Base-by-base conservation (phyloP, 208 protist species). In the Leishmania amazonensis region DNA sequence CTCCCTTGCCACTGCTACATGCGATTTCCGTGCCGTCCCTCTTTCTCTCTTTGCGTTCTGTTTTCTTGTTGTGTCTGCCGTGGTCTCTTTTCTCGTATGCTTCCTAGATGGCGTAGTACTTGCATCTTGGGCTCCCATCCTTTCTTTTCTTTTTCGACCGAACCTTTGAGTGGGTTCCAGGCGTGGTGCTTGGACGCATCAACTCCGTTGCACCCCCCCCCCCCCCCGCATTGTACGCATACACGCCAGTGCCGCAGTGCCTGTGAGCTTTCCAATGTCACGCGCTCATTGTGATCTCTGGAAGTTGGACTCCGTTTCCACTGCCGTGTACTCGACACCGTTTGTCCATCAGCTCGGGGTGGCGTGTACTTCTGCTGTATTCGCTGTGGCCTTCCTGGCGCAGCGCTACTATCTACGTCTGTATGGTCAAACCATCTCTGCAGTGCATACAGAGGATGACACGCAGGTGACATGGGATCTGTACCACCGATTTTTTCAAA, bases 371-470 rank as follows among this genome's bases (percentile, higher is more conserved):
- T 58, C 65, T 28, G 84, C 77, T 51, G 58, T 88, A 17, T 80
- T 90, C n/a, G 64, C 83, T 0, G 45, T 91, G 2, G 57, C 84
- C 42, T 75, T 89, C 9, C 15, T 87, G 19, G 7, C 88, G 24
- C 90, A 97, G 79, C 88, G 92, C 24, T 81, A 89, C 47, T 83
- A 84, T 40, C 84, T 97, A 38, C 83, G 84, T 21, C 47, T 85
- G 0, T 93, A 85, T 54, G 81, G 88, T n/a, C 65, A 74, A 35
- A 60, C 74, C 28, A 90, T 93, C n/a, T 51, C 75, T 6, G 42
- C 79, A 1, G 85, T 95, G 51, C 87, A 87, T 68, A 94, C 90
- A 17, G 86, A 91, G 76, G 91, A 95, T 70, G 94, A 97, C 68
- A 80, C 89, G 7, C 72, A 87, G 11, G 87, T 94, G 28, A 91